phyloP scores from a whole-genome alignment of 441 rosid genomes.

The Croton setiger region DNA sequence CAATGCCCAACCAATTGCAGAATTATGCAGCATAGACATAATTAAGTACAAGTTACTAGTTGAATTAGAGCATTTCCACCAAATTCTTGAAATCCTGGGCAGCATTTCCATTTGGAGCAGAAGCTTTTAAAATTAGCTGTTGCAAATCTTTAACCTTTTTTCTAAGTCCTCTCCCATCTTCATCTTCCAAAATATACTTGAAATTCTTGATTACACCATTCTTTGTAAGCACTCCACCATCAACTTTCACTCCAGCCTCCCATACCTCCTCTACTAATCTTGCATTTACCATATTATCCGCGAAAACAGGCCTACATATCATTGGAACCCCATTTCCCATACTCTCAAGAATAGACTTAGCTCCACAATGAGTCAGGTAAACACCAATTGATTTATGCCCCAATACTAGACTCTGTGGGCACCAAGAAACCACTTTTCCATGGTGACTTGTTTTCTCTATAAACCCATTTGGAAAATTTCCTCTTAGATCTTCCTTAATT shows the following conservation, averaged over 20 bases:
- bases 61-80: too few species aligned
- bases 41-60: too few species aligned
- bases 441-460: constrained; percentile 31
- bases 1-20: too few species aligned
- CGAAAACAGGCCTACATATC: constrained; percentile 65
- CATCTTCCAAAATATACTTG: constrained; percentile 34
- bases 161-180: constrained; percentile 38
- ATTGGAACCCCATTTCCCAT: constrained; percentile 52
- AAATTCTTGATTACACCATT: constrained; percentile 32
- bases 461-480: constrained; percentile 39
- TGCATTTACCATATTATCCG: constrained; percentile 48
- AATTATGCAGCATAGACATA: too few species aligned
- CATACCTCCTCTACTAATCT: constrained; percentile 45
- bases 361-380: constrained; percentile 55
- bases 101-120: too few species aligned
- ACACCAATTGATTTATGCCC: constrained; percentile 38
- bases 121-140: too few species aligned
- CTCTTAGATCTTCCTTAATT: constrained; percentile 25
- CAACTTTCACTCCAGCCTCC: constrained; percentile 47
- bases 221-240: constrained; percentile 37
- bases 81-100: too few species aligned
- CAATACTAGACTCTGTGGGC: constrained; percentile 44
- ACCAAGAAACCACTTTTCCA: constrained; percentile 51
- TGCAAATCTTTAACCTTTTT: constrained; percentile 16
- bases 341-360: constrained; percentile 64